Percentiles rank a stretch among this genome's conserved stretches.
Conservation (phyloP, 2,329 filamentous ascomycete genomes). For the Arthrobotrys conoides region DNA sequence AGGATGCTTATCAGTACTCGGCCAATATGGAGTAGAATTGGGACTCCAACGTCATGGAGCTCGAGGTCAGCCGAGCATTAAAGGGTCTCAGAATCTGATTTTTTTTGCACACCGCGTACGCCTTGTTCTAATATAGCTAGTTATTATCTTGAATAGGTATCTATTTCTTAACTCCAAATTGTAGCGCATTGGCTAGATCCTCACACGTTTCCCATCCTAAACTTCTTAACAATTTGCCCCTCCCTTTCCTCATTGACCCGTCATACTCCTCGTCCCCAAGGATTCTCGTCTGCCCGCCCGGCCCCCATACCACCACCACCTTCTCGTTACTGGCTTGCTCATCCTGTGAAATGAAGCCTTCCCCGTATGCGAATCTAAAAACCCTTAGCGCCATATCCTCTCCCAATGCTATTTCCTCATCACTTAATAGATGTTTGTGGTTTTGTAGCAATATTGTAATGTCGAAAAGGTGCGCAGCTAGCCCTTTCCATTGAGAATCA, state of each 20-base stretch:
- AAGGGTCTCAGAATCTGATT: not conserved
- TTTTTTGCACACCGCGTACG: not conserved
- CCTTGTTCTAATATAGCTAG: not conserved
- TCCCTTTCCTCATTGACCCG: slow-evolving; percentile 27
- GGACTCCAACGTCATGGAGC: not conserved
- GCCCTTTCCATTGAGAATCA: slow-evolving; percentile 53
- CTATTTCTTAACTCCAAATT: slow-evolving; percentile 35
- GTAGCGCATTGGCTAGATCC: slow-evolving; percentile 36
- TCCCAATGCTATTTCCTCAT: slow-evolving; percentile 29
- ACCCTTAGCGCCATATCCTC: slow-evolving; percentile 42
- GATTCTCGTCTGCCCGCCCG: slow-evolving; percentile 25
- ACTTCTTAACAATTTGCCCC: slow-evolving; percentile 28
- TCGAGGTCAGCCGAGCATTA: not conserved
- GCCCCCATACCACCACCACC: slow-evolving; percentile 37
- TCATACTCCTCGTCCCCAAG: slow-evolving; percentile 33
- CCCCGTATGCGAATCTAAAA: slow-evolving; percentile 38
- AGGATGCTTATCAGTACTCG: not conserved
- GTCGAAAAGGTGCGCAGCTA: slow-evolving; percentile 50
- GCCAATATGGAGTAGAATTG: not conserved
- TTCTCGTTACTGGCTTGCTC: not conserved
- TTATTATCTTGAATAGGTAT: too few species aligned
- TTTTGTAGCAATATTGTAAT: slow-evolving; percentile 55
- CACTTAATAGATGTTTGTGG: slow-evolving; percentile 18
- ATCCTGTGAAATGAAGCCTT: slow-evolving; percentile 24
- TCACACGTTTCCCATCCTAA: slow-evolving; percentile 44